Percentiles rank a stretch among this genome's conserved stretches.
These are phyloP conservation scores for Annulohypoxylon nitens DNA, from an alignment of 495 filamentous ascomycete genomes.

Conservation along the genomic window DNA sequence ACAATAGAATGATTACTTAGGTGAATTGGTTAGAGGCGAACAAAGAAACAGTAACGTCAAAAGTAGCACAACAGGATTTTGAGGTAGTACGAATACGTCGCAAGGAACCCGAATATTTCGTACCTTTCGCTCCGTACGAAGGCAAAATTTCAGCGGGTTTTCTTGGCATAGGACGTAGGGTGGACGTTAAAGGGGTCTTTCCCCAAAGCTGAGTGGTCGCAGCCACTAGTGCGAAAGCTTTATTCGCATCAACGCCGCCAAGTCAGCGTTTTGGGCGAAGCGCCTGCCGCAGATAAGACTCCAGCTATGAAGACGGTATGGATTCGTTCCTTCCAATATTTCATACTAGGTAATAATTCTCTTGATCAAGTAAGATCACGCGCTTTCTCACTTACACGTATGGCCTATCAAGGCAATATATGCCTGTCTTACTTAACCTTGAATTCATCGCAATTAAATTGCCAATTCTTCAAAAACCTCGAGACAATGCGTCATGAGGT, in stretches of 20 bases:
- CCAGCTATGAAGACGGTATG: background rate
- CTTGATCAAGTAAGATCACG: conserved; percentile 3
- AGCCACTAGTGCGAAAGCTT: conserved; percentile 19
- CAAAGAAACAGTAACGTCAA: conserved; percentile 20
- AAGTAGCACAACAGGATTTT: conserved; percentile 32
- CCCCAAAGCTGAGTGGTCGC: conserved; percentile 23
- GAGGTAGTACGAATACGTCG: conserved; percentile 9
- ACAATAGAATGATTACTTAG: conserved; percentile 21
- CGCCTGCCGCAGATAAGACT: conserved; percentile 8
- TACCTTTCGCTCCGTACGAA: background rate
- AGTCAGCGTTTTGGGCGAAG: conserved; percentile 11
- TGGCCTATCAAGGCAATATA: background rate
- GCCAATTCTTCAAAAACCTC: background rate
- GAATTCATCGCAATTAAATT: background rate
- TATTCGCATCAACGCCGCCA: conserved; percentile 14
- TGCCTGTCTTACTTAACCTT: background rate
- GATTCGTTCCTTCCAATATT: background rate
- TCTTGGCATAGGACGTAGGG: conserved; percentile 30
- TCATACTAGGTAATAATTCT: background rate
- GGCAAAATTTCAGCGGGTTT: conserved; percentile 19
- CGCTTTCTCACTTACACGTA: background rate
- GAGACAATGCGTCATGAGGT: conserved; percentile 1
- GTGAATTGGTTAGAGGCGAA: conserved; percentile 13
- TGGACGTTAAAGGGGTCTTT: conserved; percentile 13
- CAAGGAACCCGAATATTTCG: conserved; percentile 13